phyloP scores from a whole-genome alignment of 306 rosid genomes.

The Rosa rugosa region DNA sequence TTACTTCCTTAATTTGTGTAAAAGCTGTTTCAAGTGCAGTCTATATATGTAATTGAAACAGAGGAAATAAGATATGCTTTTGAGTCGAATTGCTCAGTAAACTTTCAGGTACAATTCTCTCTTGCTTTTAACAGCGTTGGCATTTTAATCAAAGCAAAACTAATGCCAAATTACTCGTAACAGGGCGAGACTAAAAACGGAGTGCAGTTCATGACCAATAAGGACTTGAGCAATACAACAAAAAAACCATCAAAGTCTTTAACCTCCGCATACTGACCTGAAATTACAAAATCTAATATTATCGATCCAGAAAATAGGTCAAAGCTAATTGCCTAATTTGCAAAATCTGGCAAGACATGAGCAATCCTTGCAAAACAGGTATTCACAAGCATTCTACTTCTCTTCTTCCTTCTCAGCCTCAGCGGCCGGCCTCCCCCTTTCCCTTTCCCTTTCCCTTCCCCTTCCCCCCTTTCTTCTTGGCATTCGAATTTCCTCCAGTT shows the following conservation, averaged over 20 bases:
- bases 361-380: neutral
- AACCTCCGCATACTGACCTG: neutral
- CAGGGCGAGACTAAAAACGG: neutral
- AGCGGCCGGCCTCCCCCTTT: constrained; percentile 25
- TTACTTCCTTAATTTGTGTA: too few relatives aligned
- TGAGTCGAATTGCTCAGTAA: too few relatives aligned
- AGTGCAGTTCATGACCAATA: neutral
- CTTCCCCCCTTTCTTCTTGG: too few relatives aligned
- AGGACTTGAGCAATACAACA: neutral
- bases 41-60: too few relatives aligned
- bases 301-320: neutral
- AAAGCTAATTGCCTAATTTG: neutral
- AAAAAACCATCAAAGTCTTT: neutral
- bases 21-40: too few relatives aligned
- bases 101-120: too few relatives aligned
- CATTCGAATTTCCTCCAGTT: too few relatives aligned
- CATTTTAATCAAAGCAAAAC: neutral
- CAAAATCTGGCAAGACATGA: neutral
- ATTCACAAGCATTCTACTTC: constrained; percentile 28
- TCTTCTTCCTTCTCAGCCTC: constrained; percentile 72
- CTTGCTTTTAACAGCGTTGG: too few relatives aligned
- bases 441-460: too few relatives aligned
- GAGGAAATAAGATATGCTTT: too few relatives aligned
- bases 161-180: neutral
- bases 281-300: neutral